phyloP scores from a whole-genome alignment of 139 green algal species.

The Picochlorum sp. region DNA sequence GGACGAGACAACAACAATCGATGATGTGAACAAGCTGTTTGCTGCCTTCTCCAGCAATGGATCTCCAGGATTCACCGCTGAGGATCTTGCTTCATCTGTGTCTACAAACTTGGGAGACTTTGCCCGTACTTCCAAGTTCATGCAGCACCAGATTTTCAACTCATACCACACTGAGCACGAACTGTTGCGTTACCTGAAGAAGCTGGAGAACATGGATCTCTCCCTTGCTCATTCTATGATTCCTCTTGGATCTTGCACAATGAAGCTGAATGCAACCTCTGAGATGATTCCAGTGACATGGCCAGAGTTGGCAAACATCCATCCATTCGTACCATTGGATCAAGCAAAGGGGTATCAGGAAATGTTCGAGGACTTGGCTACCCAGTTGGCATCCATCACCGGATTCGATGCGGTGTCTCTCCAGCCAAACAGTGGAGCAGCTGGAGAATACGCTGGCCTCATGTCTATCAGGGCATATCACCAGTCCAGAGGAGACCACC shows the following conservation, averaged over 20 bases:
- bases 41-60: slow-evolving; percentile 54
- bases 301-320: slow-evolving; percentile 92
- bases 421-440: slow-evolving; percentile 94
- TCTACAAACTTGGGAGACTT: slow-evolving; percentile 29
- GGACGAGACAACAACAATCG: slow-evolving; percentile 88
- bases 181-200: slow-evolving; percentile 93
- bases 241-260: slow-evolving; percentile 95
- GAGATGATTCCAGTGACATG: slow-evolving; percentile 98
- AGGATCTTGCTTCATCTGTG: slow-evolving; percentile 44
- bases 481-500: slow-evolving; percentile 62
- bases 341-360: slow-evolving; percentile 84
- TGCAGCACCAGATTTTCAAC: slow-evolving; percentile 88
- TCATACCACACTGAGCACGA: slow-evolving; percentile 89
- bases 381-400: slow-evolving; percentile 92
- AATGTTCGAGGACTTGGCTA: slow-evolving; percentile 91
- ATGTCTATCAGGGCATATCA: slow-evolving; percentile 98
- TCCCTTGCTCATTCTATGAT: slow-evolving; percentile 97
- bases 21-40: slow-evolving; percentile 85
- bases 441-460: slow-evolving; percentile 96
- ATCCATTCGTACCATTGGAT: slow-evolving; percentile 88
- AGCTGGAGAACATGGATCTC: slow-evolving; percentile 95
- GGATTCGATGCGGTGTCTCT: slow-evolving; percentile 95
- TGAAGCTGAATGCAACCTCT: slow-evolving; percentile 98
- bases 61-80: slow-evolving; percentile 59
- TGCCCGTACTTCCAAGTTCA: slow-evolving; percentile 50